Percentiles rank a stretch among this genome's conserved stretches.
These are phyloP conservation scores for Aspergillus pseudonomiae DNA, from an alignment of 2,329 filamentous ascomycete genomes.

Conservation along the genomic window DNA sequence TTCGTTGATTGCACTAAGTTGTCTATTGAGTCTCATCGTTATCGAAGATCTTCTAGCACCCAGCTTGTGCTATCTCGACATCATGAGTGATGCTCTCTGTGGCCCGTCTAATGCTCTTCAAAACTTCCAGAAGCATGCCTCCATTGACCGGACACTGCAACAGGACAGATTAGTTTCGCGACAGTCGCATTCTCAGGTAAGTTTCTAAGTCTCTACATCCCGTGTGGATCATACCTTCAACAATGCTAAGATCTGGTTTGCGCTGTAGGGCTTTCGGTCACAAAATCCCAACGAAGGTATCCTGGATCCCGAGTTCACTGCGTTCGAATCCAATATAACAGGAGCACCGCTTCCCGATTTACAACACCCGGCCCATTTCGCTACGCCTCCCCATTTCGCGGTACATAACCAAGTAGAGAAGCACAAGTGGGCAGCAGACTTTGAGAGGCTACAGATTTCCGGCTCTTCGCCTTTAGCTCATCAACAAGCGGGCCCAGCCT, in stretches of 20 bases:
- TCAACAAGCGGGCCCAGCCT: constrained; percentile 50
- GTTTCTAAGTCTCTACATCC: constrained; percentile 15
- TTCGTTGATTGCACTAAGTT: neutral
- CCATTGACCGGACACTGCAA: constrained; percentile 70
- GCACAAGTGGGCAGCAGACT: constrained; percentile 49
- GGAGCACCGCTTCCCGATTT: constrained; percentile 39
- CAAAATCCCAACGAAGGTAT: constrained; percentile 56
- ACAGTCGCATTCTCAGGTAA: constrained; percentile 59
- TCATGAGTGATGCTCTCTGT: constrained; percentile 70
- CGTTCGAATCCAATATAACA: constrained; percentile 58
- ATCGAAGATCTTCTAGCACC: neutral
- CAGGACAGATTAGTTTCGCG: constrained; percentile 68
- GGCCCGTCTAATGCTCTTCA: constrained; percentile 76
- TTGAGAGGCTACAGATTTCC: constrained; percentile 48
- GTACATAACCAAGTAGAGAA: constrained; percentile 25
- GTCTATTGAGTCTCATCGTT: neutral
- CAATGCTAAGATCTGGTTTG: constrained; percentile 17
- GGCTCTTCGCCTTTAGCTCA: constrained; percentile 47
- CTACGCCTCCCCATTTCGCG: constrained; percentile 29
- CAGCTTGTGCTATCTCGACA: constrained; percentile 22
- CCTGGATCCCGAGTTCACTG: constrained; percentile 69
- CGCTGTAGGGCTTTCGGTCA: constrained; percentile 63
- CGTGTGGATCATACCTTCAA: neutral
- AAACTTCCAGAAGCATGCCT: constrained; percentile 70
- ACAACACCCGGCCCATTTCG: constrained; percentile 39